phyloP scores from a whole-genome alignment of 139 green algal species.

The Spirogloea muscicola region DNA sequence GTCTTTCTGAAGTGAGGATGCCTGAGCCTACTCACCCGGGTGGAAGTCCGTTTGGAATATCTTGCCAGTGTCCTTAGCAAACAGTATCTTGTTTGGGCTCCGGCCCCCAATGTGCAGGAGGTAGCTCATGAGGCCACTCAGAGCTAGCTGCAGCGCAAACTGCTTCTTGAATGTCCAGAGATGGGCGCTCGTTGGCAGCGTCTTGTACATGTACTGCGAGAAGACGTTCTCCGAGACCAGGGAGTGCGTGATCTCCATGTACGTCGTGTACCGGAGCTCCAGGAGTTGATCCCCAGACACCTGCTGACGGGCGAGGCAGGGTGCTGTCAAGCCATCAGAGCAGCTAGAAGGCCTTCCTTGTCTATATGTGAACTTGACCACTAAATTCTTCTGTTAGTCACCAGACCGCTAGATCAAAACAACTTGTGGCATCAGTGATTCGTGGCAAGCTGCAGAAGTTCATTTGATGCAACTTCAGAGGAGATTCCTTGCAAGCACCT shows the following conservation, averaged over 20 bases:
- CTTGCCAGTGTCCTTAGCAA: conserved; percentile 74
- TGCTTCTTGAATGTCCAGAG: conserved; percentile 93
- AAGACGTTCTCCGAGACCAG: conserved; percentile 92
- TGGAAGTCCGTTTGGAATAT: conserved; percentile 85
- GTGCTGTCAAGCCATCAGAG: too few species aligned
- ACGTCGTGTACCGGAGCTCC: conserved; percentile 61
- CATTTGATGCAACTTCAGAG: too few species aligned
- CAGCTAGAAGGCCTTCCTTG: too few species aligned
- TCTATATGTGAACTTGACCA: too few species aligned
- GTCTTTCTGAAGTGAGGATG: too few species aligned
- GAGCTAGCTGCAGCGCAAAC: conserved; percentile 79
- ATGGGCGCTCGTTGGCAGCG: conserved; percentile 72
- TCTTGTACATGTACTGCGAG: conserved; percentile 93
- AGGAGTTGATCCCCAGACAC: conserved; percentile 37
- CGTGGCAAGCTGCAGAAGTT: too few species aligned
- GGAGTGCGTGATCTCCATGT: conserved; percentile 49
- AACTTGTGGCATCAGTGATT: too few species aligned
- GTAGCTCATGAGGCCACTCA: conserved; percentile 67
- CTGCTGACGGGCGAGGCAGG: conserved; percentile 10
- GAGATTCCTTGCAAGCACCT: too few species aligned
- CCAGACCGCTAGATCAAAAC: too few species aligned
- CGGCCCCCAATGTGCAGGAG: conserved; percentile 79
- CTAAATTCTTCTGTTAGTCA: too few species aligned
- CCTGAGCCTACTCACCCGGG: conserved; percentile 59
- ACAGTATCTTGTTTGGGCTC: conserved; percentile 82